Evolutionary conservation across 2,329 filamentous ascomycete genomes (phyloP), one percentile per base, ranked within the genome.

Genomic region (Camptophora hylomeconis): DNA sequence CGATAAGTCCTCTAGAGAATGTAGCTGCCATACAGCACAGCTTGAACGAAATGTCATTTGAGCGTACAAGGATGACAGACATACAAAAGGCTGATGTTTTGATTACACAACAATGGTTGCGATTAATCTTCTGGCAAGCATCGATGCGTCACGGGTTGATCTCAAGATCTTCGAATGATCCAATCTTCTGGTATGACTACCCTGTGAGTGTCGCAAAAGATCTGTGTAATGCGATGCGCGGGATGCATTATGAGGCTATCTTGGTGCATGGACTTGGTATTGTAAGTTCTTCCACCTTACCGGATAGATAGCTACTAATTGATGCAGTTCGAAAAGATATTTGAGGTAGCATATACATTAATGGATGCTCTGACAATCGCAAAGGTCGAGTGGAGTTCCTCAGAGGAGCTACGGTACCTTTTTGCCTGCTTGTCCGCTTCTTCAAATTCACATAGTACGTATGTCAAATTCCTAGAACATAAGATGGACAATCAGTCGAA

Each of bases 121-220:
- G 71, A n/a, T 68, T 75, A 1, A 75, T 79, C 51, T 68, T 79
- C 17, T 80, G 75, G 75, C 75, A 78, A 43, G 65, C 75, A 2
- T 74, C 72, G 2, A 76, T 77, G 44, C 67, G 69, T 13, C 73
- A 77, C 40, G 70, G 72, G 4, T 65, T 74, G 10, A 60, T 80
- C 14, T 75, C 69, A 15, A 73, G 65, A 31, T 61, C 60, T 4
- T 61, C 72, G 0, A 50, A 60, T 2, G 67, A 79, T 38, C 65
- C 63, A 36, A 67, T 69, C 31, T 64, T 75, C 41, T 66, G 69
- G 1, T 78, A 75, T 39, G 64, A 68, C 22, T 78, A 75, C 39
- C 68, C 74, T 3, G 59, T 74, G 14, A 65, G 72, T 28, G 65
- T 79, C 38, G 63, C 74, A 0, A 61, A 67, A 26, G 74, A 80